These are phyloP conservation scores for Claviceps fusiformis DNA, from an alignment of 2,329 filamentous ascomycete species.

Conservation along the genomic window DNA sequence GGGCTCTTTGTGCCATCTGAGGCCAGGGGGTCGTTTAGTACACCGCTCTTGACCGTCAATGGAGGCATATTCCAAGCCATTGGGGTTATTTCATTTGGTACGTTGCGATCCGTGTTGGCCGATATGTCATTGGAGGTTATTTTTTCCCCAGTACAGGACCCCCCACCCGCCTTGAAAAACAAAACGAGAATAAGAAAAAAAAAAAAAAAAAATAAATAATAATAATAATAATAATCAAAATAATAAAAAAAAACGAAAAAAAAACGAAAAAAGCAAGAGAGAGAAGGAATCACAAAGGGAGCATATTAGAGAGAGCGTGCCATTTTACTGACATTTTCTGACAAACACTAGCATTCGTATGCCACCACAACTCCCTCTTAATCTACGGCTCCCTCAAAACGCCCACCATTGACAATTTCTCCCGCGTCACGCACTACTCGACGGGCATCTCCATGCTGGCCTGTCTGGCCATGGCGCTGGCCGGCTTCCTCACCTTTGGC, in stretches of 20 bases:
- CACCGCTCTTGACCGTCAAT: conserved; percentile 64
- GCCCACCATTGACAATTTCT: conserved; percentile 90
- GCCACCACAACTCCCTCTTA: conserved; percentile 88
- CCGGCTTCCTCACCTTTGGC: conserved; percentile 86
- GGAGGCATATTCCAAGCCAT: conserved; percentile 87
- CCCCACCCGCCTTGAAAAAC: neutral
- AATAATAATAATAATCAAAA: too few species aligned
- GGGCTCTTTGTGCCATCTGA: conserved; percentile 60
- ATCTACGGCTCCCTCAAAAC: conserved; percentile 94
- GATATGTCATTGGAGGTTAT: neutral
- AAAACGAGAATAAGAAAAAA: neutral
- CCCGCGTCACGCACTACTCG: conserved; percentile 84
- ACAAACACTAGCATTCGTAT: conserved; percentile 43
- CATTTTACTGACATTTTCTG: neutral
- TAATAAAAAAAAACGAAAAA: neutral
- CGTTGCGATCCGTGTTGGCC: conserved; percentile 10
- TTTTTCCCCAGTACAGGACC: neutral
- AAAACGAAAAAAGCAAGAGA: neutral
- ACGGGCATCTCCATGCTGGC: conserved; percentile 84
- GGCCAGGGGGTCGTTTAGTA: conserved; percentile 56
- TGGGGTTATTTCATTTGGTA: conserved; percentile 95
- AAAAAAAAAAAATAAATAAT: too few species aligned
- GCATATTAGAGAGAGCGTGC: neutral
- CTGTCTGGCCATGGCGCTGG: conserved; percentile 75
- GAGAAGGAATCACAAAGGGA: neutral